Percentiles rank a stretch among this genome's conserved stretches.
Conservation (phyloP, 1,284 basidiomycete genomes). For the Malassezia nana region DNA sequence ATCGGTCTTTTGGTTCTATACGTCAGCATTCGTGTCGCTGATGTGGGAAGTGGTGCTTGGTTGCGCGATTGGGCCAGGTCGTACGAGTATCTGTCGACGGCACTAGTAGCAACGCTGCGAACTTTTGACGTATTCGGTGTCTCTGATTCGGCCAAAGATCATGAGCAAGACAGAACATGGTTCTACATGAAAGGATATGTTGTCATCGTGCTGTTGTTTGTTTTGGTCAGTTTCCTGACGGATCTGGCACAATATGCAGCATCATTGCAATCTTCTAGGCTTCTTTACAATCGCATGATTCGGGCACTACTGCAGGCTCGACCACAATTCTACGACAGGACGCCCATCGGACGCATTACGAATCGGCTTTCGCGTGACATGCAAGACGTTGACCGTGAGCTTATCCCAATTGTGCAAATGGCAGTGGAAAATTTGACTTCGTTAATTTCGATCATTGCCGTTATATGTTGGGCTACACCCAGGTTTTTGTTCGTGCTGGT, state of each 20-base stretch:
- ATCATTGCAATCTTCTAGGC: constrained; percentile 34
- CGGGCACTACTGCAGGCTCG: constrained; percentile 74
- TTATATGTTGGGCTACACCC: constrained; percentile 40
- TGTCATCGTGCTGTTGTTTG: constrained; percentile 27
- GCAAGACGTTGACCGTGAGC: constrained; percentile 47
- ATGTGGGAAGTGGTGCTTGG: constrained; percentile 40
- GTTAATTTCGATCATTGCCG: constrained; percentile 21
- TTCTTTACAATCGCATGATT: constrained; percentile 54
- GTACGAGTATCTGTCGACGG: constrained; percentile 22
- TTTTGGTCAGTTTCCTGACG: constrained; percentile 30
- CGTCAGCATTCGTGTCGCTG: constrained; percentile 27
- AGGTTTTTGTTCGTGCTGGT: constrained; percentile 15
- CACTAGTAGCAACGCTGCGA: neutral
- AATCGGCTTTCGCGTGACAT: constrained; percentile 47
- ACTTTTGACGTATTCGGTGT: neutral
- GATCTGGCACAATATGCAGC: constrained; percentile 32
- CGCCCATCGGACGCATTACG: constrained; percentile 45
- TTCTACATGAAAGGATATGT: constrained; percentile 41
- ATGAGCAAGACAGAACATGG: constrained; percentile 24
- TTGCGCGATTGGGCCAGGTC: constrained; percentile 42
- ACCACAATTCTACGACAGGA: constrained; percentile 44
- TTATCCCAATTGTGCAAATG: constrained; percentile 20
- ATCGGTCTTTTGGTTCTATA: constrained; percentile 27
- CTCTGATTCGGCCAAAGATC: neutral
- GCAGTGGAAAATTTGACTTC: constrained; percentile 17